These are phyloP conservation scores for Saturnispora dispora DNA, from an alignment of 805 yeast genomes.

Conservation along the genomic window DNA sequence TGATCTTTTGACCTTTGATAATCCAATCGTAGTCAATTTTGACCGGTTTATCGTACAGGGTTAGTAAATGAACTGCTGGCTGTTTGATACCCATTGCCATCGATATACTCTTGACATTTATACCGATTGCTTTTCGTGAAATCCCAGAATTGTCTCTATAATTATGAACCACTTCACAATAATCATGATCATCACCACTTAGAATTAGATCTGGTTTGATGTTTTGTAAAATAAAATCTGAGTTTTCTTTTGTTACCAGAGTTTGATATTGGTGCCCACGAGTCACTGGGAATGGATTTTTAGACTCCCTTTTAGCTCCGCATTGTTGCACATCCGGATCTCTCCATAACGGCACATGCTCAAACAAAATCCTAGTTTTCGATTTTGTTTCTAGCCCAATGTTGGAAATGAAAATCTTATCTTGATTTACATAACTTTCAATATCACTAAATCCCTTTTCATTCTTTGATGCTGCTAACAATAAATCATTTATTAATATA, in stretches of 20 bases:
- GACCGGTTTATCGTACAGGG: slow-evolving; percentile 13
- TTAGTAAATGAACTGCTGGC: slow-evolving; percentile 30
- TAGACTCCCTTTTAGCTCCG: slow-evolving; percentile 69
- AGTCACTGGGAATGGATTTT: slow-evolving; percentile 53
- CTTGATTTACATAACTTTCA: slow-evolving; percentile 37
- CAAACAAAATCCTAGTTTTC: slow-evolving; percentile 56
- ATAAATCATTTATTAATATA: slow-evolving; percentile 70
- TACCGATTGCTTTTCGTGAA: slow-evolving; percentile 2
- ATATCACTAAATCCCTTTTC: slow-evolving; percentile 40
- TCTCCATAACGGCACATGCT: slow-evolving; percentile 84
- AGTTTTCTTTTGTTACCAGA: slow-evolving; percentile 51
- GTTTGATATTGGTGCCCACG: slow-evolving; percentile 87
- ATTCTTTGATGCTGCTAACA: slow-evolving; percentile 52
- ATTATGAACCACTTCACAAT: slow-evolving; percentile 65
- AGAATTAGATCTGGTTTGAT: slow-evolving; percentile 65
- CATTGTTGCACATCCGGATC: slow-evolving; percentile 50
- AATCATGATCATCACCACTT: slow-evolving; percentile 96
- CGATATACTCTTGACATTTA: slow-evolving; percentile 68
- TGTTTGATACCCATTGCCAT: slow-evolving; percentile 73
- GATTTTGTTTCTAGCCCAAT: slow-evolving; percentile 9
- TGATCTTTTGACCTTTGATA: slow-evolving; percentile 18
- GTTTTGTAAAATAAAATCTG: slow-evolving; percentile 46
- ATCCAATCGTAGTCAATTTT: slow-evolving; percentile 14
- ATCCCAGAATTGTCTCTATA: slow-evolving; percentile 11
- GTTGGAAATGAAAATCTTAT: slow-evolving; percentile 22